phyloP scores from a whole-genome alignment of 2,329 filamentous ascomycete species.

The Arthrobotrys entomopaga region DNA sequence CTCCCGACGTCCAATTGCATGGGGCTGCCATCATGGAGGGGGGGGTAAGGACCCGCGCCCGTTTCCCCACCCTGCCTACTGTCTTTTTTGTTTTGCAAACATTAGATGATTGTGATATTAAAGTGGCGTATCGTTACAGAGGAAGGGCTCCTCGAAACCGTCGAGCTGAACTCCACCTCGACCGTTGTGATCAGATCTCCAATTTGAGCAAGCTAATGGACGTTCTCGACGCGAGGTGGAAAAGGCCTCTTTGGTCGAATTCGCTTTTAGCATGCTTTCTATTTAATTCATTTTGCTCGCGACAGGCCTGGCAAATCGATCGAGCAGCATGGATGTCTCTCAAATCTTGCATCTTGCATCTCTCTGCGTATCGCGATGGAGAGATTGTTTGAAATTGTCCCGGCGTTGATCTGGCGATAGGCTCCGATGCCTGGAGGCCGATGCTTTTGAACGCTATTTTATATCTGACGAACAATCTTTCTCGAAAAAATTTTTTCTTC shows the following conservation, averaged over 20 bases:
- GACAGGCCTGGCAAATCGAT: not conserved
- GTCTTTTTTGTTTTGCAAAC: constrained; percentile 41
- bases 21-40: constrained; percentile 25
- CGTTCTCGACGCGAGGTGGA: constrained; percentile 13
- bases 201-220: constrained; percentile 5
- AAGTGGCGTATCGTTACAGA: constrained; percentile 47
- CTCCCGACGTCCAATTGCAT: constrained; percentile 47
- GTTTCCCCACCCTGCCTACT: constrained; percentile 45
- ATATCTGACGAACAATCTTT: constrained; percentile 7
- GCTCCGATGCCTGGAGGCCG: constrained; percentile 31
- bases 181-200: constrained; percentile 21
- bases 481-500: constrained; percentile 10
- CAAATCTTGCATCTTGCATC: constrained; percentile 35
- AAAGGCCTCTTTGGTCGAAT: not conserved
- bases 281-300: not conserved
- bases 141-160: constrained; percentile 17
- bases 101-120: constrained; percentile 44
- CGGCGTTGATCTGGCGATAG: constrained; percentile 49
- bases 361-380: constrained; percentile 5
- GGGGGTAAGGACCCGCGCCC: constrained; percentile 42
- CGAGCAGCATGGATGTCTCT: constrained; percentile 20
- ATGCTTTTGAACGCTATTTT: not conserved
- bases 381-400: constrained; percentile 37
- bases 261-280: not conserved
- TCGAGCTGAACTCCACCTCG: constrained; percentile 26